Conservation (phyloP, 306 rosid genomes). For the Sindora glabra region DNA sequence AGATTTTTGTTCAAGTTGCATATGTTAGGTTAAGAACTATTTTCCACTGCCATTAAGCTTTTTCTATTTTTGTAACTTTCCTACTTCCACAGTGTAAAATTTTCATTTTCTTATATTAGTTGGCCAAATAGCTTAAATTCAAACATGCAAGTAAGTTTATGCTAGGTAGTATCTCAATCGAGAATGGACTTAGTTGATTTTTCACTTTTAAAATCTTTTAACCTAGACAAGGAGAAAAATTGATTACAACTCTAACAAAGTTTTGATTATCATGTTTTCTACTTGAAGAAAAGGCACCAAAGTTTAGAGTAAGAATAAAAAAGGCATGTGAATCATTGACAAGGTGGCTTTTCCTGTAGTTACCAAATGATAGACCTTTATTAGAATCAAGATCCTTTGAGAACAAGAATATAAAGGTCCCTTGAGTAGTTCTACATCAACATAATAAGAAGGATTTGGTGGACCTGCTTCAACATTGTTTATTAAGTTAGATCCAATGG, state of each 20-base stretch:
- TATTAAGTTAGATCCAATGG: too few species aligned
- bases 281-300: conserved; percentile 51
- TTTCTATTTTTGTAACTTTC: conserved; percentile 27
- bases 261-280: conserved; percentile 35
- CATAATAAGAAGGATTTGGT: too few species aligned
- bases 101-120: conserved; percentile 24
- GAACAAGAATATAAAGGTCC: conserved; percentile 43
- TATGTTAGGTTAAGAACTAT: conserved; percentile 21
- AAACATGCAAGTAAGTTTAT: conserved; percentile 11
- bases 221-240: conserved; percentile 38
- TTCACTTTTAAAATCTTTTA: conserved; percentile 41
- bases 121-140: conserved; percentile 21
- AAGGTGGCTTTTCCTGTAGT: conserved; percentile 32
- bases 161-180: conserved; percentile 5
- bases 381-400: conserved; percentile 34
- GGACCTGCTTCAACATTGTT: too few species aligned
- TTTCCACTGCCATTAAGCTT: conserved; percentile 32
- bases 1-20: conserved; percentile 76
- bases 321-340: conserved; percentile 47
- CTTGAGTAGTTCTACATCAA: conserved; percentile 37
- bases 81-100: conserved; percentile 21
- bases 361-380: conserved; percentile 39
- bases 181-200: conserved; percentile 8
- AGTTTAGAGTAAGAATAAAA: conserved; percentile 36
- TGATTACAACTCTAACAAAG: conserved; percentile 22